These are phyloP conservation scores for Lactuca sativa DNA, from an alignment of 129 eudicot species.

Conservation along the genomic window DNA sequence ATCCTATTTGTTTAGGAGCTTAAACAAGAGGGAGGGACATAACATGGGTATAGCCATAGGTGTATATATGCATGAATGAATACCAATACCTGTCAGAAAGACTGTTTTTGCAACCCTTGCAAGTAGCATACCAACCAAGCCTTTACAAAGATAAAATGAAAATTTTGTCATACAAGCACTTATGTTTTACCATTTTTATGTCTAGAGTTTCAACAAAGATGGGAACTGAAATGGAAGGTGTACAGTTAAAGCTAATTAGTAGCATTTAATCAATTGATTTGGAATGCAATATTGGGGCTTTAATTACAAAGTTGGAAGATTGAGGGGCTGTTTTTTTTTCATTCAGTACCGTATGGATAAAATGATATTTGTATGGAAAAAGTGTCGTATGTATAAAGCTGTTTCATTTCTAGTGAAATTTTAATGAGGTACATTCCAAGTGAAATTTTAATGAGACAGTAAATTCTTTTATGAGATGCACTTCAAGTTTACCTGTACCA, in stretches of 20 bases:
- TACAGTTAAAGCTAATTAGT: neutral
- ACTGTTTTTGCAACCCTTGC: slow-evolving; percentile 78
- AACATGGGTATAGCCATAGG: too few species aligned
- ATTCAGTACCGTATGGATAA: too few species aligned
- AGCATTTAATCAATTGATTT: neutral
- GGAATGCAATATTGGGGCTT: too few species aligned
- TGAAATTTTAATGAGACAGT: neutral
- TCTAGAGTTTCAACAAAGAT: slow-evolving; percentile 20
- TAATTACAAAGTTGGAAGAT: too few species aligned
- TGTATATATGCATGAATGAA: neutral
- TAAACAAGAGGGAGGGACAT: too few species aligned
- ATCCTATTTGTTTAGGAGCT: too few species aligned
- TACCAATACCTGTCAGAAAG: slow-evolving; percentile 61
- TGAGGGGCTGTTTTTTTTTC: too few species aligned
- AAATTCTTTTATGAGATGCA: neutral
- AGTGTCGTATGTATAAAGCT: too few species aligned
- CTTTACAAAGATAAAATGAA: slow-evolving; percentile 54
- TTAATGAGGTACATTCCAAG: neutral
- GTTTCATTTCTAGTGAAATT: neutral
- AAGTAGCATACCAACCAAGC: slow-evolving; percentile 87
- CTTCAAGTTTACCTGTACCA: slow-evolving; percentile 72
- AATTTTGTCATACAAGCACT: slow-evolving; percentile 13
- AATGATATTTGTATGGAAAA: too few species aligned
- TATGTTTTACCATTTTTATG: neutral
- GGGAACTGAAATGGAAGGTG: slow-evolving; percentile 5